Conservation (phyloP, 2,329 filamentous ascomycete genomes). For the Apiospora phragmitis region DNA sequence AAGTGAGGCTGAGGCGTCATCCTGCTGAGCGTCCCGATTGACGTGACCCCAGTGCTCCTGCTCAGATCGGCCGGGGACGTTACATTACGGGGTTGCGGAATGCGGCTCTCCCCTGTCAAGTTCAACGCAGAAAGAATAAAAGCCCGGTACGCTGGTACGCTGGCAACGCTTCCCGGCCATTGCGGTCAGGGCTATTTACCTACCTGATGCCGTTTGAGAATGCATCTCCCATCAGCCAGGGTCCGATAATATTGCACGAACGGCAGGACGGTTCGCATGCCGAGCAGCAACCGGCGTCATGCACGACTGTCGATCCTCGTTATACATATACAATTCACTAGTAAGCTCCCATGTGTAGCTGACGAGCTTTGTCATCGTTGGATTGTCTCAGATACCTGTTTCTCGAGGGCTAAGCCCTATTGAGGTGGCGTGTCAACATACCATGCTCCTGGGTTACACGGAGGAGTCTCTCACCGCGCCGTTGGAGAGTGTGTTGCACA, state of each 20-base stretch:
- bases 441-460: not conserved
- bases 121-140: not conserved
- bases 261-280: not conserved
- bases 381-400: slow-evolving; percentile 2
- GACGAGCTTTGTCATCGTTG: not conserved
- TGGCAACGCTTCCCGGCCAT: not conserved
- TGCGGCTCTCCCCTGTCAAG: not conserved
- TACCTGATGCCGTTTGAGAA: not conserved
- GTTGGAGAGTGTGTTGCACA: not conserved
- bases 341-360: not conserved
- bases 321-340: not conserved
- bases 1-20: slow-evolving; percentile 4
- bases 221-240: not conserved
- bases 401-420: not conserved
- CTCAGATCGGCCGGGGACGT: not conserved
- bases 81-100: not conserved
- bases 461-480: not conserved
- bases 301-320: not conserved
- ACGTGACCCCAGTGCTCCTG: not conserved
- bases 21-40: not conserved
- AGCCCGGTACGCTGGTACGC: not conserved
- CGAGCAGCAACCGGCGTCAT: not conserved
- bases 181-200: not conserved
- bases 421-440: not conserved
- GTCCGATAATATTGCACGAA: not conserved